Evolutionary conservation across 768 basidiomycete species (phyloP).

Genomic region (Auriscalpium orientale): DNA sequence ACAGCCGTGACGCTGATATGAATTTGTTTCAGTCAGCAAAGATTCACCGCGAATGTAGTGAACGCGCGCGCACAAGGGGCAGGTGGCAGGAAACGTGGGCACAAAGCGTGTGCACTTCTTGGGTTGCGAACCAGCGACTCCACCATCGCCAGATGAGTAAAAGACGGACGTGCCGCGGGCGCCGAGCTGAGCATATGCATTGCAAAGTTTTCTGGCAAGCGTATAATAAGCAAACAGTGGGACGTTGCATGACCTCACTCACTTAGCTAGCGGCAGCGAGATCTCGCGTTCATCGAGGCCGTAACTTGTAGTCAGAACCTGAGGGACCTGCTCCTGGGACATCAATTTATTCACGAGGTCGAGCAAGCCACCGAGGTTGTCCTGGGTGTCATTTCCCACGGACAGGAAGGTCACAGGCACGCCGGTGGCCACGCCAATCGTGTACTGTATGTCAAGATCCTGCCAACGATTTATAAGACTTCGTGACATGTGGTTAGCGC

Average conservation of each 20-base stretch:
- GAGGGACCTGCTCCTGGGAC: constrained; percentile 11
- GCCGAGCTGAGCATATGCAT: constrained; percentile 28
- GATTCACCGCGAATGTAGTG: background rate
- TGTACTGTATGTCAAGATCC: constrained; percentile 31
- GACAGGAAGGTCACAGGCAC: constrained; percentile 20
- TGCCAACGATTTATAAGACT: background rate
- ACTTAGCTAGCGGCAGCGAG: background rate
- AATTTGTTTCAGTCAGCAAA: background rate
- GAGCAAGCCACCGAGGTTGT: constrained; percentile 4
- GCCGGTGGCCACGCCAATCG: constrained; percentile 24
- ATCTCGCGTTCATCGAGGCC: constrained; percentile 11
- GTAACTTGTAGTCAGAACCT: constrained; percentile 16
- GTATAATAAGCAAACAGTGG: too few relatives aligned
- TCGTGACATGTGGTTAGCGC: background rate
- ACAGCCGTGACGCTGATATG: constrained; percentile 20
- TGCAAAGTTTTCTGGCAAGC: constrained; percentile 24
- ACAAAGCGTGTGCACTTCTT: constrained; percentile 3
- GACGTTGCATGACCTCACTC: background rate
- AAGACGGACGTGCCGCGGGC: constrained; percentile 27
- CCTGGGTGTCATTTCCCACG: constrained; percentile 14
- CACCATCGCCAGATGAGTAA: constrained; percentile 15
- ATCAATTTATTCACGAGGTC: constrained; percentile 8
- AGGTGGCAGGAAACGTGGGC: constrained; percentile 13
- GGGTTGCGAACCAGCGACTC: constrained; percentile 10
- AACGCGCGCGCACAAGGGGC: background rate